These are phyloP conservation scores for Puccinia novopanici DNA, from an alignment of 1,284 basidiomycete species.

Conservation along the genomic window DNA sequence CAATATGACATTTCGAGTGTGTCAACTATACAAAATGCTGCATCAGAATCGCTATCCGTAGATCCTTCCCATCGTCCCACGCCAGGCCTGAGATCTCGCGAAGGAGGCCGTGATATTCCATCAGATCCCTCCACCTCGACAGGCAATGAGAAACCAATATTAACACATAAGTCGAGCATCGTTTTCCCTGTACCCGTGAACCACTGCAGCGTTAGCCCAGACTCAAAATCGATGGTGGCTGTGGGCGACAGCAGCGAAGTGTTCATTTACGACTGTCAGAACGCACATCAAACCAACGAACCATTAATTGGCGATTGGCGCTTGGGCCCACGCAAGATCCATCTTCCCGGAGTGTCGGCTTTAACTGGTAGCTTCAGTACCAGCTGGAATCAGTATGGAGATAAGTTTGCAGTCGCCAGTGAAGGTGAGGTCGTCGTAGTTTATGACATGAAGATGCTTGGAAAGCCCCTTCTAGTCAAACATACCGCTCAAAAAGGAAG, in stretches of 20 bases:
- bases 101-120: slow-evolving; percentile 6
- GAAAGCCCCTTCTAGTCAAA: slow-evolving; percentile 32
- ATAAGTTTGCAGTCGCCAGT: slow-evolving; percentile 48
- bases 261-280: slow-evolving; percentile 40
- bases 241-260: slow-evolving; percentile 51
- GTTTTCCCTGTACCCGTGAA: slow-evolving; percentile 41
- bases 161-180: slow-evolving; percentile 29
- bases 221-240: slow-evolving; percentile 41
- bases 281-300: slow-evolving; percentile 12
- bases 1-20: slow-evolving; percentile 49
- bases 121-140: slow-evolving; percentile 2
- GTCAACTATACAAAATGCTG: slow-evolving; percentile 33
- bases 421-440: slow-evolving; percentile 43
- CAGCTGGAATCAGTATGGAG: slow-evolving; percentile 31
- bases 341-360: slow-evolving; percentile 13
- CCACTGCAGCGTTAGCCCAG: slow-evolving; percentile 47
- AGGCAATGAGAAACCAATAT: slow-evolving; percentile 35
- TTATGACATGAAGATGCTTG: slow-evolving; percentile 44
- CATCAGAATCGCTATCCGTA: slow-evolving; percentile 27
- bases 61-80: slow-evolving; percentile 35
- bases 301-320: slow-evolving; percentile 41
- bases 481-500: slow-evolving; percentile 33
- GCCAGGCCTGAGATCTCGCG: slow-evolving; percentile 1
- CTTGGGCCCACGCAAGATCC: slow-evolving; percentile 28
- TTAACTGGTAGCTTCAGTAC: slow-evolving; percentile 37